Conservation (phyloP, 768 basidiomycete species). For the Serendipita sp. region DNA sequence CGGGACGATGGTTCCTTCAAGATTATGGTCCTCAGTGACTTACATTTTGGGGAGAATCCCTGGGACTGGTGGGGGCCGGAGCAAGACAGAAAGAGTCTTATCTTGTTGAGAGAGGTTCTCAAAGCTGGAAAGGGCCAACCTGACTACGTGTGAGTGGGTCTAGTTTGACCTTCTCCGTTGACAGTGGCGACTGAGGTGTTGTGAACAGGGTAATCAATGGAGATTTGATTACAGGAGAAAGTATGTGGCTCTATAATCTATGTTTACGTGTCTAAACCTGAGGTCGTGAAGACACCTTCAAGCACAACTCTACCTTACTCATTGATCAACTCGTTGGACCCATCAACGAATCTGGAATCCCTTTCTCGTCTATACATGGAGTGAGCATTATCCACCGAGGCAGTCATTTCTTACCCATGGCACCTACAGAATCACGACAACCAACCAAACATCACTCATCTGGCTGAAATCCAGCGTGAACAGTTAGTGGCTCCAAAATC, state of each 20-base stretch:
- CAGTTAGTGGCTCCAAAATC: conserved; percentile 36
- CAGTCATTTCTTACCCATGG: too few relatives aligned
- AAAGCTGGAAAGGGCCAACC: conserved; percentile 34
- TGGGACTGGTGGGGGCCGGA: conserved; percentile 51
- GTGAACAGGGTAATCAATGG: conserved; percentile 46
- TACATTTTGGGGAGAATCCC: conserved; percentile 64
- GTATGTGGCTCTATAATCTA: conserved; percentile 20
- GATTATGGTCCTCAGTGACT: conserved; percentile 55
- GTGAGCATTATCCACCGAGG: conserved; percentile 23
- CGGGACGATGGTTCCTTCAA: conserved; percentile 47
- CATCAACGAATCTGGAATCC: conserved; percentile 37
- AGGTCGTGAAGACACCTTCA: conserved; percentile 21
- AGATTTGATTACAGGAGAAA: conserved; percentile 58
- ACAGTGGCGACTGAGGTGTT: neutral
- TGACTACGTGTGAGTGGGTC: conserved; percentile 46
- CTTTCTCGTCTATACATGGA: conserved; percentile 55
- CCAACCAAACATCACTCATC: conserved; percentile 52
- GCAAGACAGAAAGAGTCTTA: conserved; percentile 48
- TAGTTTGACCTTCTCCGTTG: neutral
- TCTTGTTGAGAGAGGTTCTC: conserved; percentile 41
- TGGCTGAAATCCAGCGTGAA: conserved; percentile 50
- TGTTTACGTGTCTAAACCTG: conserved; percentile 26
- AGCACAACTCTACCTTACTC: conserved; percentile 47
- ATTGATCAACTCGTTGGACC: conserved; percentile 51
- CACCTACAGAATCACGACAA: conserved; percentile 55